Conservation (phyloP, 306 rosid genomes). For the Trichosanthes truncata region DNA sequence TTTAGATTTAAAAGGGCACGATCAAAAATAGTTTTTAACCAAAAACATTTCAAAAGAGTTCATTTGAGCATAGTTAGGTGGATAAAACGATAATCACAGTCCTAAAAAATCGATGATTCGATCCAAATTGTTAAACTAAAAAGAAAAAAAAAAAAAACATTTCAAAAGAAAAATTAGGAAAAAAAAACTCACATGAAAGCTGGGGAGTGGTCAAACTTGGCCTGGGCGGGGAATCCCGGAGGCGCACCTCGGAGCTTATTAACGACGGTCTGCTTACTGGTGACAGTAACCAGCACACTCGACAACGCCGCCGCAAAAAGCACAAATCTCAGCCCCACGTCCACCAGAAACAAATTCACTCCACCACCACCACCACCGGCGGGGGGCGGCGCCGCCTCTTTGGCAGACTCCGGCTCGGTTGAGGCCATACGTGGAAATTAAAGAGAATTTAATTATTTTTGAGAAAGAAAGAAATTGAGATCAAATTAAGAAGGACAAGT, state of each 20-base stretch:
- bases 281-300: conserved; percentile 51
- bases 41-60: not conserved
- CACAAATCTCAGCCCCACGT: conserved; percentile 41
- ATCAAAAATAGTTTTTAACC: too few species aligned
- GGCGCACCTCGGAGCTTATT: not conserved
- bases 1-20: too few species aligned
- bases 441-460: not conserved
- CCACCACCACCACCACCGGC: not conserved
- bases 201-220: conserved; percentile 71
- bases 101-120: too few species aligned
- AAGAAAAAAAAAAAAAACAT: too few species aligned
- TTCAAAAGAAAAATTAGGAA: not conserved
- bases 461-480: not conserved
- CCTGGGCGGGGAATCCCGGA: not conserved
- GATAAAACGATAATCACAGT: too few species aligned
- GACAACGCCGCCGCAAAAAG: conserved; percentile 59
- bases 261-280: conserved; percentile 45
- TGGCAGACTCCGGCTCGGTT: conserved; percentile 21
- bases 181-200: conserved; percentile 56
- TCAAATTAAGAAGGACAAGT: not conserved
- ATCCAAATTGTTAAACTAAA: too few species aligned
- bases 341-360: conserved; percentile 18
- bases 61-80: too few species aligned
- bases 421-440: not conserved
- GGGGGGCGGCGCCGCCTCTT: not conserved